These are phyloP conservation scores for Pseudogymnoascus sp. DNA, from an alignment of 2,329 filamentous ascomycete genomes.

Conservation along the genomic window DNA sequence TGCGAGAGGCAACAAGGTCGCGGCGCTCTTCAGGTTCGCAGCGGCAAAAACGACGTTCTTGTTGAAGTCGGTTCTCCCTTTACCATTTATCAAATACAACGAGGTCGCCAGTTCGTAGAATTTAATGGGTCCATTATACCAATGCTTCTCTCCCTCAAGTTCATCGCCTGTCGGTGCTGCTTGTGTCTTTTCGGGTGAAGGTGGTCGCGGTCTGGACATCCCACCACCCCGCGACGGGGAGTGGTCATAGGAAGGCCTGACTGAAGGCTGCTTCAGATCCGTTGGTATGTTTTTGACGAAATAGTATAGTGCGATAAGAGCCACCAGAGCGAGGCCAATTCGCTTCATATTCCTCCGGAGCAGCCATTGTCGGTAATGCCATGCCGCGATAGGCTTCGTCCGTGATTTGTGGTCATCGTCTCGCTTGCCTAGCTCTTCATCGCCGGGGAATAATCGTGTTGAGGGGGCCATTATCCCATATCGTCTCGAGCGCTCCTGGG, in stretches of 20 bases:
- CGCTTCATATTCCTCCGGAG: constrained; percentile 49
- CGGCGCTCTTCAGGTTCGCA: constrained; percentile 63
- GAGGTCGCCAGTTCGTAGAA: constrained; percentile 58
- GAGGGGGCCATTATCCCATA: constrained; percentile 30
- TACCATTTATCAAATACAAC: constrained; percentile 51
- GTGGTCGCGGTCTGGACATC: not conserved
- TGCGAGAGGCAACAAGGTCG: constrained; percentile 68
- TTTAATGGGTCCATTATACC: constrained; percentile 62
- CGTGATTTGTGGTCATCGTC: constrained; percentile 50
- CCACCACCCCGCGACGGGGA: not conserved
- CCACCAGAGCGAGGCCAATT: constrained; percentile 38
- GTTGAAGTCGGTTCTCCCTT: constrained; percentile 45
- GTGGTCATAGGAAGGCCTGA: constrained; percentile 27
- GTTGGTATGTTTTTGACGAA: constrained; percentile 57
- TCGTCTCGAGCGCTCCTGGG: not conserved
- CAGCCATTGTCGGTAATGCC: constrained; percentile 33
- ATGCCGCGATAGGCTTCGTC: constrained; percentile 23
- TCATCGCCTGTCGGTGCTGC: constrained; percentile 12
- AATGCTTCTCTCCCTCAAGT: constrained; percentile 30
- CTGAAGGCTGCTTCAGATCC: constrained; percentile 30
- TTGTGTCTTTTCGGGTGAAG: constrained; percentile 5
- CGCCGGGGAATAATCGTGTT: constrained; percentile 39
- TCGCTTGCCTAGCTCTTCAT: constrained; percentile 58
- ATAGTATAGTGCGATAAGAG: constrained; percentile 49
- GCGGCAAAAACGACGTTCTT: constrained; percentile 74